A percentile compares a stretch with the other conserved stretches of the same genome.
phyloP scores from a whole-genome alignment of 75 land plant genomes.

The Picea sitchensis region DNA sequence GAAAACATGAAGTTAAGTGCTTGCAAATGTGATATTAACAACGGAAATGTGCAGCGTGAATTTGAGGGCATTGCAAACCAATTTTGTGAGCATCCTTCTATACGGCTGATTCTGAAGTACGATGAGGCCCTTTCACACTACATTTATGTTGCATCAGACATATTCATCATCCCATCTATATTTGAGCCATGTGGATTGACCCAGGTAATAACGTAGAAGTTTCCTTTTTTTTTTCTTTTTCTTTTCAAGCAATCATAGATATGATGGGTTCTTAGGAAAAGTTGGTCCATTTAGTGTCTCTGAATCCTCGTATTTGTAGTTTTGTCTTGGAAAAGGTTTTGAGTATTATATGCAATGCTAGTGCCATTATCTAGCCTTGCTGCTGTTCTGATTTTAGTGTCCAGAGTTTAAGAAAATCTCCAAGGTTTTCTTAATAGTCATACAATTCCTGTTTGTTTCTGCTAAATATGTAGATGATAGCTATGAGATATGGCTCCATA shows the following conservation, averaged over 20 bases:
- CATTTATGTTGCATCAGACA: conserved; percentile 92
- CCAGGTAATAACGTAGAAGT: conserved; percentile 45
- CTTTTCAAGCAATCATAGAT: not conserved
- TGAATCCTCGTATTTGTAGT: not conserved
- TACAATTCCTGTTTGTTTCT: not conserved
- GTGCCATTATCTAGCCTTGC: too few relatives aligned
- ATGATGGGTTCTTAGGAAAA: not conserved
- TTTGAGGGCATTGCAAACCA: conserved; percentile 86
- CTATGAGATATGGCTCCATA: conserved; percentile 95
- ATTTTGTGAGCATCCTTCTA: conserved; percentile 63
- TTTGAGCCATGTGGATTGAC: conserved; percentile 99
- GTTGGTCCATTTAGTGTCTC: not conserved
- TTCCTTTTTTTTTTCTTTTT: not conserved
- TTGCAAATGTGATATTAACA: not conserved
- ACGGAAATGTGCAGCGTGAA: conserved; percentile 53
- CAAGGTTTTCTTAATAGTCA: too few relatives aligned
- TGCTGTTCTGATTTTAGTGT: too few relatives aligned
- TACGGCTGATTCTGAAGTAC: conserved; percentile 81
- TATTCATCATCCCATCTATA: conserved; percentile 94
- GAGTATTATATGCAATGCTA: not conserved
- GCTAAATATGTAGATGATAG: conserved; percentile 78
- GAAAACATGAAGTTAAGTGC: not conserved
- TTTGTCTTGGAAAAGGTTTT: not conserved
- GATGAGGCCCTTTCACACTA: conserved; percentile 86
- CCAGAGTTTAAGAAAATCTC: too few relatives aligned